Base-by-base conservation (phyloP, 2,329 filamentous ascomycete genomes). In the Clonostachys solani region DNA sequence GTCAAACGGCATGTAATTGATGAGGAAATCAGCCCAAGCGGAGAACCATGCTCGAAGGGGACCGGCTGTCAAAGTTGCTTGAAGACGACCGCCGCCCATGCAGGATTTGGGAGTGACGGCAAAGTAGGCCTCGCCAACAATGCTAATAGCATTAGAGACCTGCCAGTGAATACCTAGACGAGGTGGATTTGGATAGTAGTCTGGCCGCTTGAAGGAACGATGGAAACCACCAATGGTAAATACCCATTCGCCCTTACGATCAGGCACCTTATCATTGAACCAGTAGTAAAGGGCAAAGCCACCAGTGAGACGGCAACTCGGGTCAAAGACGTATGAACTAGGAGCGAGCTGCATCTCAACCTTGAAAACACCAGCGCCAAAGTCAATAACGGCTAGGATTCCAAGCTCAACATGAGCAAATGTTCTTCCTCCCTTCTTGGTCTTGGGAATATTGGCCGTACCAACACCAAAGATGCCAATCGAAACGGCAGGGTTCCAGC, bases 221-320 rank as follows among this genome's bases (percentile, higher is more conserved):
- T 76, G 71, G 50, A 71, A 76, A 2, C 73, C 73, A 6, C 73
- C 73, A 19, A 74, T 47, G 3, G 66, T 67, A 47, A 75, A 71
- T 12, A 75, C 72, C 45, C 56, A 75, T 50, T 74, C 59, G 3
- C 73, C 72, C 5, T 53, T 49, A 18, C 52, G 45, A 4, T 40
- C 9, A n/a, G n/a, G n/a, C n/a, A n/a, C n/a, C 12, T 12, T 35
- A 37, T 59, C 50, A 12, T 56, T 48, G 42, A 69, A 73, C 65
- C 67, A 74, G 49, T 60, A 63, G 47, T 55, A 65, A 2, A 75
- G 55, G 0, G 65, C 71, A 43, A 69, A 67, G 0, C 71, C 72
- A 3, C 73, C 73, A 0, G 59, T 65, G 0, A 74, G 53, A 53
- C 70, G 68, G 47, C 71, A 74, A 33, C 57, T 50, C 0, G 63